These are phyloP conservation scores for Calocybe gambosa DNA, from an alignment of 1,284 basidiomycete genomes.

Conservation along the genomic window DNA sequence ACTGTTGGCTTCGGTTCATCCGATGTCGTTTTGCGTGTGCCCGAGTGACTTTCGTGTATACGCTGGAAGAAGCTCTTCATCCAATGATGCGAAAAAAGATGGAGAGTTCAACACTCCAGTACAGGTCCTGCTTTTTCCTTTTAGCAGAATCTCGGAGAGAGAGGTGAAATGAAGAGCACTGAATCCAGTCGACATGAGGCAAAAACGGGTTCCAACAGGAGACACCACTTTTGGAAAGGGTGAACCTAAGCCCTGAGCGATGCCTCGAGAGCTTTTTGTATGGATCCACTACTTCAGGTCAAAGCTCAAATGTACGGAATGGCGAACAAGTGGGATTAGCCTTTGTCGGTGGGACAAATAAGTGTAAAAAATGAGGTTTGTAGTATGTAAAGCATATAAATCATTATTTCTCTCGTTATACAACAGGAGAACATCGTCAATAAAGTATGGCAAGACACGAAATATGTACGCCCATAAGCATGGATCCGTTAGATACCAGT, in stretches of 20 bases:
- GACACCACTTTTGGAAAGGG: slow-evolving; percentile 22
- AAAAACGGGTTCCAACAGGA: slow-evolving; percentile 23
- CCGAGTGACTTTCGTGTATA: slow-evolving; percentile 35
- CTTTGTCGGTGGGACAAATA: not conserved
- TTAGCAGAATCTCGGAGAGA: slow-evolving; percentile 13
- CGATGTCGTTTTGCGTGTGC: slow-evolving; percentile 31
- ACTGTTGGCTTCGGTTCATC: slow-evolving; percentile 27
- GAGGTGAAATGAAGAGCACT: slow-evolving; percentile 16
- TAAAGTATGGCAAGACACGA: not conserved
- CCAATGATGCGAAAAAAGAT: slow-evolving; percentile 25
- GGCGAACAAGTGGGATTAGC: not conserved
- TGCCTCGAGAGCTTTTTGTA: slow-evolving; percentile 6
- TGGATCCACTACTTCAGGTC: not conserved
- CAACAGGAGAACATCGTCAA: too few species aligned
- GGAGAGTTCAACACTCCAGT: slow-evolving; percentile 14
- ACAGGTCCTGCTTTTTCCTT: slow-evolving; percentile 12
- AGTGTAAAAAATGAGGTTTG: slow-evolving; percentile 14
- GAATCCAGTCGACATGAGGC: slow-evolving; percentile 46
- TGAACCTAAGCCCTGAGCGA: slow-evolving; percentile 12
- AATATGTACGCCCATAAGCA: slow-evolving; percentile 13
- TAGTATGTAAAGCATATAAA: too few species aligned
- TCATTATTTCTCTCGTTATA: too few species aligned
- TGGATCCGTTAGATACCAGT: slow-evolving; percentile 10
- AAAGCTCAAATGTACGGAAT: not conserved
- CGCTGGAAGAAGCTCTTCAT: slow-evolving; percentile 50